These are phyloP conservation scores for Colletotrichum nymphaeae DNA, from an alignment of 2,329 filamentous ascomycete species.

Conservation along the genomic window DNA sequence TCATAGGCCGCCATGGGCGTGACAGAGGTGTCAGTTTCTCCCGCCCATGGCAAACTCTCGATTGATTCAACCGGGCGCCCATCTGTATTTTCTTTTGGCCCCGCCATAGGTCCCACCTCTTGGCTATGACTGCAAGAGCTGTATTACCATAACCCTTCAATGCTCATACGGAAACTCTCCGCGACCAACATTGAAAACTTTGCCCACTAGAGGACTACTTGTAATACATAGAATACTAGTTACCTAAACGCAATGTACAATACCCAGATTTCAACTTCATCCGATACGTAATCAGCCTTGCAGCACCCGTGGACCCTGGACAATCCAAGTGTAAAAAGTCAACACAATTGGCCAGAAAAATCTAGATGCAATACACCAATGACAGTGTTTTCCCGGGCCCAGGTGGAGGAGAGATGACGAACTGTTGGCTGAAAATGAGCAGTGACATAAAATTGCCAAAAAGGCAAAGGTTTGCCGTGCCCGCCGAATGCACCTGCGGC, in stretches of 20 bases:
- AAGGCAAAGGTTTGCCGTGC: constrained; percentile 23
- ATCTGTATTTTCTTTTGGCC: not conserved
- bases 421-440: constrained; percentile 34
- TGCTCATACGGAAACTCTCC: not conserved
- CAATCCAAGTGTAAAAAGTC: not conserved
- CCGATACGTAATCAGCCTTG: constrained; percentile 30
- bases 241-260: constrained; percentile 14
- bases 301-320: not conserved
- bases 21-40: not conserved
- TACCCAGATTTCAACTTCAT: not conserved
- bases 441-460: constrained; percentile 33
- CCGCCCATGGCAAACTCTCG: not conserved
- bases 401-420: constrained; percentile 37
- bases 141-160: not conserved
- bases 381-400: constrained; percentile 15
- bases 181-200: not conserved
- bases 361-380: constrained; percentile 25
- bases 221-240: not conserved
- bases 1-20: not conserved
- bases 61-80: not conserved
- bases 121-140: not conserved
- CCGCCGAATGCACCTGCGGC: not conserved
- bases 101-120: not conserved
- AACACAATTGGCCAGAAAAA: constrained; percentile 25
- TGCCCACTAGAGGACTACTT: not conserved